Percentiles rank a stretch among this genome's conserved stretches.
Evolutionary conservation across 257 asterid genomes (phyloP).

Genomic region (Solanum lycopersicoides): DNA sequence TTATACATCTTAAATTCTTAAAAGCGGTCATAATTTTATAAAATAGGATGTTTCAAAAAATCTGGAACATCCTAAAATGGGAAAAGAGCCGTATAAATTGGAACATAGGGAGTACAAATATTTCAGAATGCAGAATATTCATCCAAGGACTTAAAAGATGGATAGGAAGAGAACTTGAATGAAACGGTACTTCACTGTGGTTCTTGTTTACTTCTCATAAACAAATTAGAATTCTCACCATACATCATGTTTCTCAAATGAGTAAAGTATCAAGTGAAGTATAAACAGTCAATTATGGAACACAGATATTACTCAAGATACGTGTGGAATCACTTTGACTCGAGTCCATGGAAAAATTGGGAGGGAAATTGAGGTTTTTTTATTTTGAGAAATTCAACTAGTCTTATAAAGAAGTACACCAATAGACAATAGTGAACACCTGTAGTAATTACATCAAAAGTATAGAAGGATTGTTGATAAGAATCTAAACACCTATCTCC

Average conservation of each 20-base stretch:
- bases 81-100: background rate
- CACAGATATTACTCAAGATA: background rate
- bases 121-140: background rate
- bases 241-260: background rate
- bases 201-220: background rate
- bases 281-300: background rate
- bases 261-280: background rate
- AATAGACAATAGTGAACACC: background rate
- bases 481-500: background rate
- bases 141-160: background rate
- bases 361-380: background rate
- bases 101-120: background rate
- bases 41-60: background rate
- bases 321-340: background rate
- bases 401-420: background rate
- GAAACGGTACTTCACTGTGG: background rate
- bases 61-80: background rate
- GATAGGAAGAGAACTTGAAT: background rate
- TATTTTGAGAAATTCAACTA: background rate
- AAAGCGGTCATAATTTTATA: too few species aligned
- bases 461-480: background rate
- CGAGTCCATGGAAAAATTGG: background rate
- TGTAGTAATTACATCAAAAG: background rate
- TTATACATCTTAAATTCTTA: background rate
- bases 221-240: background rate